These are phyloP conservation scores for Phytopythium mirpurense DNA, from an alignment of 352 stramenopile species.

Conservation along the genomic window DNA sequence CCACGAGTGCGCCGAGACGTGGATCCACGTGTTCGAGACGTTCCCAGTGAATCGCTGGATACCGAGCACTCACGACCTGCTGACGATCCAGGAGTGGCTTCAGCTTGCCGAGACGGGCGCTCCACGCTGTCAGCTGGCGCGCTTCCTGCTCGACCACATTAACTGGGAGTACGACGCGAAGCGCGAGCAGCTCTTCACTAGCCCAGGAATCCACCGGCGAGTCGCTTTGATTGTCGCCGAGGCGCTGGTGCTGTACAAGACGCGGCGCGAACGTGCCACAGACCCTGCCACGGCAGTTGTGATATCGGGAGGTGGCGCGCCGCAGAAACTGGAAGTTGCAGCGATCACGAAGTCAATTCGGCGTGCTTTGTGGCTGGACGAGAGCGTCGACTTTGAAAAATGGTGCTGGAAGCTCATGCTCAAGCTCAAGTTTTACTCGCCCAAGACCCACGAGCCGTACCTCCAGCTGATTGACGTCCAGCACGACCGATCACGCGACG, in stretches of 20 bases:
- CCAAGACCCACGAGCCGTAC: constrained; percentile 56
- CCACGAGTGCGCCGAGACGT: constrained; percentile 71
- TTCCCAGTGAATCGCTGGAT: constrained; percentile 85
- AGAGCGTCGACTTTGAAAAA: constrained; percentile 68
- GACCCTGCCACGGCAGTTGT: constrained; percentile 35
- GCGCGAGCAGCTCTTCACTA: constrained; percentile 51
- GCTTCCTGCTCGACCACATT: constrained; percentile 77
- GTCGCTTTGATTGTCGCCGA: constrained; percentile 77
- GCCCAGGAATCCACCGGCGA: constrained; percentile 66
- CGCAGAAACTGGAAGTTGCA: constrained; percentile 45
- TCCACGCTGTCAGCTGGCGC: constrained; percentile 51
- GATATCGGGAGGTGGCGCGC: constrained; percentile 35
- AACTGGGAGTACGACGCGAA: constrained; percentile 86
- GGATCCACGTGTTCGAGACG: constrained; percentile 81
- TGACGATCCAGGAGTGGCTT: constrained; percentile 77
- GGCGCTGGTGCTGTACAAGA: constrained; percentile 66
- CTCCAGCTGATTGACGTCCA: constrained; percentile 67
- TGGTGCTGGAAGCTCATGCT: constrained; percentile 86
- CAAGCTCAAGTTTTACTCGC: constrained; percentile 80
- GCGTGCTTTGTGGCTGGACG: constrained; percentile 56
- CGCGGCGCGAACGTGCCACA: constrained; percentile 26
- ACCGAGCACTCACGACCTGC: constrained; percentile 54
- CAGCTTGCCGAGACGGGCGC: constrained; percentile 65
- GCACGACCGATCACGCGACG: constrained; percentile 67
- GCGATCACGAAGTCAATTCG: constrained; percentile 73